Percentiles rank a stretch among this genome's conserved stretches.
These are phyloP conservation scores for Candida patagonica DNA, from an alignment of 805 yeast species.

Conservation along the genomic window DNA sequence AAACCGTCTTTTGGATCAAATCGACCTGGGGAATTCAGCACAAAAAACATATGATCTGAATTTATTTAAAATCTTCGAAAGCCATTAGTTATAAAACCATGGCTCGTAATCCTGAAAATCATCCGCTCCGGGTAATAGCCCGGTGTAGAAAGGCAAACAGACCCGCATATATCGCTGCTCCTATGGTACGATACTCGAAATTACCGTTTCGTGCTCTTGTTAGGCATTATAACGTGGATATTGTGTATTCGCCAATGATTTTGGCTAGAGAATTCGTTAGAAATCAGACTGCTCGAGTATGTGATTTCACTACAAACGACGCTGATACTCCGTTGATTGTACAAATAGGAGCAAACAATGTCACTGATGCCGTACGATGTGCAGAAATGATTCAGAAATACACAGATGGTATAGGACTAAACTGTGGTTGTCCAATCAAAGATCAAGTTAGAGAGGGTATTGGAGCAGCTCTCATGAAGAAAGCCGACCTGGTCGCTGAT, in stretches of 20 bases:
- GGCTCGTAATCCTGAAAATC: constrained; percentile 36
- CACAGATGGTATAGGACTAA: constrained; percentile 88
- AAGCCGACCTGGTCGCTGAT: constrained; percentile 66
- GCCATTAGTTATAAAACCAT: no score
- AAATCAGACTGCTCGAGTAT: constrained; percentile 64
- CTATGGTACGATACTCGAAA: constrained; percentile 95
- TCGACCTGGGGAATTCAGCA: no score
- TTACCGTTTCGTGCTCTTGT: constrained; percentile 80
- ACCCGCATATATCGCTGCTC: constrained; percentile 70
- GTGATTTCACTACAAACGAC: constrained; percentile 77
- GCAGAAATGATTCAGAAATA: constrained; percentile 84
- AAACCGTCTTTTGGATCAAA: no score
- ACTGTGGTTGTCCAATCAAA: constrained; percentile 95
- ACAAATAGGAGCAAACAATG: constrained; percentile 86
- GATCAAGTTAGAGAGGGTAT: constrained; percentile 94
- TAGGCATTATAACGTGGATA: constrained; percentile 64
- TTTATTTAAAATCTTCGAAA: no score
- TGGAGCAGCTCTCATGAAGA: constrained; percentile 89
- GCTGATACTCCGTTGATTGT: constrained; percentile 66
- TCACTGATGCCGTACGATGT: constrained; percentile 68
- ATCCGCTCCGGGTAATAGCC: constrained; percentile 44
- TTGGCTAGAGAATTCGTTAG: constrained; percentile 91
- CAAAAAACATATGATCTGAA: no score
- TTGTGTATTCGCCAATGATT: constrained; percentile 94
- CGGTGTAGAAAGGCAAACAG: constrained; percentile 39